Percentiles rank a stretch among this genome's conserved stretches.
Evolutionary conservation across 176 grass and related monocot species (phyloP).

Genomic region (Triticum dicoccoides): DNA sequence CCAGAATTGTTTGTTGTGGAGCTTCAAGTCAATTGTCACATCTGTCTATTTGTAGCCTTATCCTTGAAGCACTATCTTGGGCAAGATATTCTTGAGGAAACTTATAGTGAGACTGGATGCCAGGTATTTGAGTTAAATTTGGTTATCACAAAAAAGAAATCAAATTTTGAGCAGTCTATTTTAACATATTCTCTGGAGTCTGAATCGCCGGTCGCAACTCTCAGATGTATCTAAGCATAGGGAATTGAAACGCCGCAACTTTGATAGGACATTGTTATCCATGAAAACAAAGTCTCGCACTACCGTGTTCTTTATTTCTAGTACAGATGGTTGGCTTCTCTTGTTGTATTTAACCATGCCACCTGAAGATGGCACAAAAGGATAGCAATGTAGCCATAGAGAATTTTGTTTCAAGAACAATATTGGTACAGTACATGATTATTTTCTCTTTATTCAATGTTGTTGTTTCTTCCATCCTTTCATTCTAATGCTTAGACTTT

Average conservation of each 20-base stretch:
- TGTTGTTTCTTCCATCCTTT: not conserved
- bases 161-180: too few relatives aligned
- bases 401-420: too few relatives aligned
- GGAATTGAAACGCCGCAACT: not conserved
- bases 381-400: too few relatives aligned
- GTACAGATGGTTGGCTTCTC: not conserved
- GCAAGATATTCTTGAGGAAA: not conserved
- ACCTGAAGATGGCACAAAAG: not conserved
- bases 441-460: not conserved
- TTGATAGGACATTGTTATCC: not conserved
- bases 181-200: not conserved
- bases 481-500: not conserved
- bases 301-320: not conserved
- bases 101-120: not conserved
- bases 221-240: not conserved
- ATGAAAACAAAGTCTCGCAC: not conserved
- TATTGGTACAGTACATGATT: too few relatives aligned
- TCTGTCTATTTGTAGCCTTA: not conserved
- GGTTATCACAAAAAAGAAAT: too few relatives aligned
- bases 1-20: not conserved
- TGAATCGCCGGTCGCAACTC: not conserved
- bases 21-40: not conserved
- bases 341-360: not conserved
- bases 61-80: not conserved
- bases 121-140: not conserved